Base-by-base conservation (phyloP, 2,329 filamentous ascomycete genomes). In the Aspergillus nomiae region DNA sequence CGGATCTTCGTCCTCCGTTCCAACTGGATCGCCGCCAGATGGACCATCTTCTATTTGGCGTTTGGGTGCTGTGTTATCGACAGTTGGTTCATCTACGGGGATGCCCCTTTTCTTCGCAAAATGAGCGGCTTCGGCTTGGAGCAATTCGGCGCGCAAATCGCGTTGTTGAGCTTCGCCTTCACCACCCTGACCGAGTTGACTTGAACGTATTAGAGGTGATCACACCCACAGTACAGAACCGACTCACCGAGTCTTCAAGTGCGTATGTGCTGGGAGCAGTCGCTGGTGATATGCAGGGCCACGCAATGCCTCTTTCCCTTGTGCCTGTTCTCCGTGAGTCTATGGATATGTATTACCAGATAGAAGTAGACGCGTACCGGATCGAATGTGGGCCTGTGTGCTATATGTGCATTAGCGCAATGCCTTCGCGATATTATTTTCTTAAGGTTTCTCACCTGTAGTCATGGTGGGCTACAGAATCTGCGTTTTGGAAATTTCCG, bases 211-310 rank as follows among this genome's bases (percentile, higher is more conserved):
- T 53, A 61, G 36, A 55, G 21, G 36, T 12, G n/a, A 28, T 16
- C 8, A 21, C 3, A 11, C 10, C 28, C 24, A 9, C 14, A 43
- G 46, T 45, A 8, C 4, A 30, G 4, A 10, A 14, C 32, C 19
- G 12, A 62, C 83, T 54, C 86, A 89, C 83, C 92, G 88, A 76
- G 90, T 91, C 82, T 99, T 99, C 75, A 99, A 89, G 67, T 92
- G 89, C 14, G 92, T 98, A 78, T 99, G 91, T 36, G 95, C 95
- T 38, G 95, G 94, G 16, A 97, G 89, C 19, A 98, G 90, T 71
- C 95, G 91, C 80, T 98, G 94, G 77, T 99, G 95, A 83, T 97
- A 98, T 71, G 93, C 94, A 56, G 92, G 92, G 55, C 95, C 95
- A 73, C 93, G 90, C 64, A 93, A 90, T 73, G 94, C 92, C 80